A percentile compares a stretch with the other conserved stretches of the same genome.
Conservation (phyloP, 768 basidiomycete genomes). For the Hypholoma sublateritium region DNA sequence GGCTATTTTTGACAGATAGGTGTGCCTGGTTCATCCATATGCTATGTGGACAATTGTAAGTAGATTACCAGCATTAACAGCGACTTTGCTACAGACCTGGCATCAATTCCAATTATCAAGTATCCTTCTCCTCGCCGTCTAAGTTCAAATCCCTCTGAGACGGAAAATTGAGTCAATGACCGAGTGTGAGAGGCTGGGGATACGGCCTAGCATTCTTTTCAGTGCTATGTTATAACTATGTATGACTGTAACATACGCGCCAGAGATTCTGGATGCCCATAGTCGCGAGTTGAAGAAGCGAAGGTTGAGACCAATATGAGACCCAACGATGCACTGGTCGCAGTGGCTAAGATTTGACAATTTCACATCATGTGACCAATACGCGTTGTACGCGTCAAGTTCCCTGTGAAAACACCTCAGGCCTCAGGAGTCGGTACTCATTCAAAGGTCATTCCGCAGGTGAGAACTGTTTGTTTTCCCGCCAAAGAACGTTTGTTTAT, state of each 20-base stretch:
- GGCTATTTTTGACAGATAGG: neutral
- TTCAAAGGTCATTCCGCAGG: too few species aligned
- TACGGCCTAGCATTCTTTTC: neutral
- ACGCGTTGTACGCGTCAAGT: too few species aligned
- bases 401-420: too few species aligned
- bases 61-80: too few species aligned
- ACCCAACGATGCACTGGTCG: too few species aligned
- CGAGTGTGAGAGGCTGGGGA: neutral
- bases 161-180: neutral
- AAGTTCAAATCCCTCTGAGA: neutral
- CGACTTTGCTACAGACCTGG: neutral
- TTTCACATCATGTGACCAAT: too few species aligned
- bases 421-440: too few species aligned
- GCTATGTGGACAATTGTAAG: neutral
- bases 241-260: neutral
- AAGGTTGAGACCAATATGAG: too few species aligned
- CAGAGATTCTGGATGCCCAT: neutral
- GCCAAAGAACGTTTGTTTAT: too few species aligned
- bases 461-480: too few species aligned
- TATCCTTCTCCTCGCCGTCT: neutral
- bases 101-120: too few species aligned
- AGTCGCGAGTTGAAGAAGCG: neutral
- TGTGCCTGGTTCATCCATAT: conserved; percentile 16
- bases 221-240: neutral
- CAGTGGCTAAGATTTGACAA: too few species aligned